Percentiles rank a stretch among this genome's conserved stretches.
Conservation (phyloP, 2,329 filamentous ascomycete species). For the Fusarium annulatum region DNA sequence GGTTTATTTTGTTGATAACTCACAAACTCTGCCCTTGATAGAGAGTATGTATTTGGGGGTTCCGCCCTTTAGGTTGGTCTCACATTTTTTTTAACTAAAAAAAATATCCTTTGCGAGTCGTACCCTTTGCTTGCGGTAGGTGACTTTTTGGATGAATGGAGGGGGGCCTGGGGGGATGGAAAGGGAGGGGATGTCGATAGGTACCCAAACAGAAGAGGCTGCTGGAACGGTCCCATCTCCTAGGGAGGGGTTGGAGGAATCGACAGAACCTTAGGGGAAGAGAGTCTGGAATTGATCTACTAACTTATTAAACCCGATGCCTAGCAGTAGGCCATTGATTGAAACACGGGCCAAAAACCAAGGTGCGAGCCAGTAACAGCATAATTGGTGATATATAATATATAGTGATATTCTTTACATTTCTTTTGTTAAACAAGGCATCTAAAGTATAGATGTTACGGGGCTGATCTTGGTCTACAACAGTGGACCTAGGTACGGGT, state of each 20-base stretch:
- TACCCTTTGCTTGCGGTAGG: not conserved
- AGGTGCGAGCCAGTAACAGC: not conserved
- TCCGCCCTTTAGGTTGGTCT: slow-evolving; percentile 21
- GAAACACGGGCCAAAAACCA: not conserved
- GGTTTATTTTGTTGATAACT: slow-evolving; percentile 13
- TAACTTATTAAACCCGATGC: not conserved
- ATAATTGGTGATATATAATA: not conserved
- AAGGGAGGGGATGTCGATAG: not conserved
- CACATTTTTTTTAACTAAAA: slow-evolving; percentile 12
- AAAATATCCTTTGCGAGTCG: not conserved
- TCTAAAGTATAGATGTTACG: not conserved
- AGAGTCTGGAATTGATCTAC: slow-evolving; percentile 1
- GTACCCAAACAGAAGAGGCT: not conserved
- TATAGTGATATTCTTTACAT: not conserved
- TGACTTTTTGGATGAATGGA: not conserved
- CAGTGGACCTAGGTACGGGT: not conserved
- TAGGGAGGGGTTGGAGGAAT: slow-evolving; percentile 19
- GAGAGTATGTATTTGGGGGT: not conserved
- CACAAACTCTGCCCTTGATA: slow-evolving; percentile 5
- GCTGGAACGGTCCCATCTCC: not conserved
- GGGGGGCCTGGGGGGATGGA: not conserved
- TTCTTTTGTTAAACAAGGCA: not conserved
- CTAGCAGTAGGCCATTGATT: not conserved
- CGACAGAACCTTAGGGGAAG: slow-evolving; percentile 6
- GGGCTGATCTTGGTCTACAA: not conserved